Evolutionary conservation across 257 asterid genomes (phyloP).

Genomic region (Nicotiana attenuata): DNA sequence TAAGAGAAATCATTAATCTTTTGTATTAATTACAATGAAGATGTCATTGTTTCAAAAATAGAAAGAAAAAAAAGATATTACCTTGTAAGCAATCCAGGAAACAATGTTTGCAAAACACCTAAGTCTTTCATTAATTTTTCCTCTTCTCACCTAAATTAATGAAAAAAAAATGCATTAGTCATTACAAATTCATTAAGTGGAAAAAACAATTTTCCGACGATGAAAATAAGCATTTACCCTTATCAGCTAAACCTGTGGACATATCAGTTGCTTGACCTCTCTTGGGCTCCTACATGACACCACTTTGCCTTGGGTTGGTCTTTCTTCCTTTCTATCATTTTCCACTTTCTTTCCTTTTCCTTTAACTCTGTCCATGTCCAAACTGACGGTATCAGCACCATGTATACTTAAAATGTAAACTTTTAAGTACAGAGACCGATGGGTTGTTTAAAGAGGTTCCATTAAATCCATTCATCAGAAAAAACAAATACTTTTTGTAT

Average conservation of each 20-base stretch:
- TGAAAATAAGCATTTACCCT: constrained; percentile 30
- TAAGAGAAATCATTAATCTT: neutral
- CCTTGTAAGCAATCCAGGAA: constrained; percentile 95
- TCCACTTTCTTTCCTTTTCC: constrained; percentile 41
- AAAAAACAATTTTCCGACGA: neutral
- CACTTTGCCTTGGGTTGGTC: constrained; percentile 53
- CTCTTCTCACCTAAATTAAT: constrained; percentile 68
- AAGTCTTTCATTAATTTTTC: constrained; percentile 71
- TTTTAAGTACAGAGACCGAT: no score
- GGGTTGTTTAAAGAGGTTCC: no score
- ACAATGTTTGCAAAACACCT: constrained; percentile 79
- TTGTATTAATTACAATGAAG: neutral
- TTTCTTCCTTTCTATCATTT: constrained; percentile 31
- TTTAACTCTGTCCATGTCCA: neutral
- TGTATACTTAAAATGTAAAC: no score
- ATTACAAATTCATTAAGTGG: neutral
- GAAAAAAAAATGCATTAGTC: neutral
- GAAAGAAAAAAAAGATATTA: constrained; percentile 7
- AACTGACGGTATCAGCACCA: neutral
- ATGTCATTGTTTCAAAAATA: neutral
- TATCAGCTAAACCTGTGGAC: constrained; percentile 95
- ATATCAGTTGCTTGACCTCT: constrained; percentile 93
- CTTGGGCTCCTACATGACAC: constrained; percentile 81
- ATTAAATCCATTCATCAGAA: no score
- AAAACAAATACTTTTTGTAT: no score